Percentiles rank a stretch among this genome's conserved stretches.
Evolutionary conservation across 768 basidiomycete genomes (phyloP).

Genomic region (Tulasnella sp.): DNA sequence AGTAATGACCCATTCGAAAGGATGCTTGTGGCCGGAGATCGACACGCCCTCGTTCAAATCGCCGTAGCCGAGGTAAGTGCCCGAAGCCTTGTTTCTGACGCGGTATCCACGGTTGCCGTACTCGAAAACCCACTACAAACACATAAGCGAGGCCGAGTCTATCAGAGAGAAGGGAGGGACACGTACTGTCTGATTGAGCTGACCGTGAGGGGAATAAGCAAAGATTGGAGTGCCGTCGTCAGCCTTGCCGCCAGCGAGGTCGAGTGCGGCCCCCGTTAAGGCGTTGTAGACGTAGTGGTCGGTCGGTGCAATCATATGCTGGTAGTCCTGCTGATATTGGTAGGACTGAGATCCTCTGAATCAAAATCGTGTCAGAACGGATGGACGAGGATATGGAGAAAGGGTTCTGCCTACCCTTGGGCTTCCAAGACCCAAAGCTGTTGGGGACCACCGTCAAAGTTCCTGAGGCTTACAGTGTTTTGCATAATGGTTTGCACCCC

Average conservation of each 20-base stretch:
- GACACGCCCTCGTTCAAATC: neutral
- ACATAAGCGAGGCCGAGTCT: neutral
- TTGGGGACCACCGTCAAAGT: neutral
- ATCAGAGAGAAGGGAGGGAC: neutral
- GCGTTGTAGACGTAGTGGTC: neutral
- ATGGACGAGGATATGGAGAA: neutral
- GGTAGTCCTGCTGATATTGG: neutral
- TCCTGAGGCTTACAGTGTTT: neutral
- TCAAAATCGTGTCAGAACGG: neutral
- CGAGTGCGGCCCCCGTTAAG: neutral
- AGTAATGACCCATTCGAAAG: neutral
- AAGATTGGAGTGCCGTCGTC: conserved; percentile 1
- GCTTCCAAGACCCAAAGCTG: neutral
- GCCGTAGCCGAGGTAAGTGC: neutral
- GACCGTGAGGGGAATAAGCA: neutral
- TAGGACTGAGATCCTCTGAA: neutral
- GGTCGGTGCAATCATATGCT: neutral
- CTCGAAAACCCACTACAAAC: neutral
- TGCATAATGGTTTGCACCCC: too few species aligned
- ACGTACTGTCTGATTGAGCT: neutral
- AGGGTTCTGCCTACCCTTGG: neutral
- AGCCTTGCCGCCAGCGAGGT: neutral
- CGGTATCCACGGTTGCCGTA: neutral
- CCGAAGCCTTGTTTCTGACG: neutral
- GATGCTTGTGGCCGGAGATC: neutral